Evolutionary conservation across 768 basidiomycete genomes (phyloP), one percentile per base, ranked within the genome.

Genomic region (Phylloporus sp.): DNA sequence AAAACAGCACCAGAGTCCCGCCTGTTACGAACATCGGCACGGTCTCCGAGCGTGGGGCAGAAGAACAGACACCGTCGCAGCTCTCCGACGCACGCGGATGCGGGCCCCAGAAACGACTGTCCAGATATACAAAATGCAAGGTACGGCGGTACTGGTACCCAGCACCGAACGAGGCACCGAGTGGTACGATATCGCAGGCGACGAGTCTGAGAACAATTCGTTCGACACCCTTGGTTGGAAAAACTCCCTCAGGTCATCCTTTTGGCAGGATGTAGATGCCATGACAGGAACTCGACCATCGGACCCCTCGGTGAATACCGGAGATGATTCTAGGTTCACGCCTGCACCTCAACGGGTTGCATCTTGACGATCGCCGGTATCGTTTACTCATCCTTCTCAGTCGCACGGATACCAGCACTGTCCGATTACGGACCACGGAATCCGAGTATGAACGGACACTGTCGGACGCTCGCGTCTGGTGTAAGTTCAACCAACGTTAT

Each of bases 211-310:
- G 6, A 20, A 46, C 13, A 35, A 36, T 14, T 33, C 29, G 9
- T 21, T 35, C 4, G 70, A 58, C 22, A 20, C 44, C 14, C 38
- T 68, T 7, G 61, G 69, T 20, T 78, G 77, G 77, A 69, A 70
- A 9, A 54, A 64, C 15, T 66, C 70, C n/a, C n/a, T 78, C 53
- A 70, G 61, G 47, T 70, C 71, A 15, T 73, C 73, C 28, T 58
- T 80, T 10, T 69, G 73, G 42, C 69, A 70, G 44, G 77, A 75
- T 6, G 71, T 80, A 54, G 76, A 74, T 53, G 66, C 72, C 2
- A 73, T 80, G 40, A 71, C 75, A 31, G 67, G 72, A n/a, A 72
- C 61, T 52, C 53, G 76, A 22, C 53, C 68, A n/a, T 31, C 49
- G 17, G 61, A 46, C 17, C 8, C n/a, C n/a, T n/a, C 9, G 21